Evolutionary conservation across 148 eudicot genomes (phyloP).

Genomic region (Euryodendron excelsum): DNA sequence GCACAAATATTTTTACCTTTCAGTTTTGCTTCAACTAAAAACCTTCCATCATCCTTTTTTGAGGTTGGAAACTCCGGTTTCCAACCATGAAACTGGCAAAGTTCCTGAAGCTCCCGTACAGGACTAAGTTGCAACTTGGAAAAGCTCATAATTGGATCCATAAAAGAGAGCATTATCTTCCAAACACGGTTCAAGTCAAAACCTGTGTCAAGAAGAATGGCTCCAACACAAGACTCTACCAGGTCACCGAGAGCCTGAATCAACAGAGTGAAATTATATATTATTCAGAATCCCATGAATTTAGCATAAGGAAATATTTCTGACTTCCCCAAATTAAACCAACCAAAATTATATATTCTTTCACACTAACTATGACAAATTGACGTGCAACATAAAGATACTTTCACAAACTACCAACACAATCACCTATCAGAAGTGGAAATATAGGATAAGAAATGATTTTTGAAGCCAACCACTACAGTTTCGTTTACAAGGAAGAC

Average conservation of each 20-base stretch:
- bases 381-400: background rate
- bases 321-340: background rate
- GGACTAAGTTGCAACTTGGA: slow-evolving; percentile 65
- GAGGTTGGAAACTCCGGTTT: slow-evolving; percentile 30
- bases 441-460: background rate
- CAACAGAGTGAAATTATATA: slow-evolving; percentile 7
- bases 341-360: background rate
- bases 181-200: slow-evolving; percentile 69
- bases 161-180: slow-evolving; percentile 64
- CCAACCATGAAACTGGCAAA: slow-evolving; percentile 62
- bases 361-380: background rate
- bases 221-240: slow-evolving; percentile 90
- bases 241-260: slow-evolving; percentile 92
- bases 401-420: too few relatives aligned
- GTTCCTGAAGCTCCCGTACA: slow-evolving; percentile 67
- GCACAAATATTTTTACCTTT: slow-evolving; percentile 27
- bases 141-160: slow-evolving; percentile 62
- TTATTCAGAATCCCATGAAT: background rate
- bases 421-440: background rate
- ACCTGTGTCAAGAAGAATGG: slow-evolving; percentile 82
- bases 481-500: background rate
- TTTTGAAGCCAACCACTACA: background rate
- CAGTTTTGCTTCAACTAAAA: slow-evolving; percentile 50
- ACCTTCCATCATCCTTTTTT: slow-evolving; percentile 43
- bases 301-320: background rate